Base-by-base conservation (phyloP, 305 asterid species). In the Euphrasia arctica region DNA sequence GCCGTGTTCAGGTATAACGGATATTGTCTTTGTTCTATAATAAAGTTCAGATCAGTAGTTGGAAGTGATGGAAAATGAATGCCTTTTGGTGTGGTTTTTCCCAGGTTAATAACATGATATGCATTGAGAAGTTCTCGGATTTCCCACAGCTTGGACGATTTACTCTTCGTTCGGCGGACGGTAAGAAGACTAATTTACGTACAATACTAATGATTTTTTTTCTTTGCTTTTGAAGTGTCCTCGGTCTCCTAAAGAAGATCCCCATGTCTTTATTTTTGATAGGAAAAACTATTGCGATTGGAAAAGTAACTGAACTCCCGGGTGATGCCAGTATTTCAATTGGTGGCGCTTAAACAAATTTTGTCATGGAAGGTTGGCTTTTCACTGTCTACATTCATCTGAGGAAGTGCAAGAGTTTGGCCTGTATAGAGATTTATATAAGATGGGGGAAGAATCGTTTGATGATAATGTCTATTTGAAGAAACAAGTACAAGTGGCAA, bases 241-340 rank as follows among this genome's bases (percentile, higher is more conserved):
- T 69, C 54, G 10, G 9, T 47, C 22, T 62, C 51, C 54, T 4
- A 41, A 52, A 60, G 29, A 22, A 50, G 22, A 69, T 51, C 27
- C 27, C 27, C 27, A 25, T 25, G 27, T 25, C 27, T 58, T 57
- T 9, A 5, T 22, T 50, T 52, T 72, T 36, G 51, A 72, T 88
- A 89, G 98, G 97, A 66, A 90, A 78, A 78, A 92, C 97, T 68
- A 78, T 92, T 71, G 98, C 97, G 62, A 88, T 92, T 58, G 96
- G 97, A 62, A 92, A 81, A 79, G 87, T 90, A 61, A 85, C 86
- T 57, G 70, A 67, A 58, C 81, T 87, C 62, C 72, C 74, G 28
- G 54, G 74, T 31, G 34, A 31, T 31, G 34, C 4, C 34, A 31
- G 5, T 49, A 57, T 77, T 27, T n/a, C 70, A 45, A 72, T 66